Evolutionary conservation across 2,329 filamentous ascomycete species (phyloP).

Genomic region (Zasmidium cellare): DNA sequence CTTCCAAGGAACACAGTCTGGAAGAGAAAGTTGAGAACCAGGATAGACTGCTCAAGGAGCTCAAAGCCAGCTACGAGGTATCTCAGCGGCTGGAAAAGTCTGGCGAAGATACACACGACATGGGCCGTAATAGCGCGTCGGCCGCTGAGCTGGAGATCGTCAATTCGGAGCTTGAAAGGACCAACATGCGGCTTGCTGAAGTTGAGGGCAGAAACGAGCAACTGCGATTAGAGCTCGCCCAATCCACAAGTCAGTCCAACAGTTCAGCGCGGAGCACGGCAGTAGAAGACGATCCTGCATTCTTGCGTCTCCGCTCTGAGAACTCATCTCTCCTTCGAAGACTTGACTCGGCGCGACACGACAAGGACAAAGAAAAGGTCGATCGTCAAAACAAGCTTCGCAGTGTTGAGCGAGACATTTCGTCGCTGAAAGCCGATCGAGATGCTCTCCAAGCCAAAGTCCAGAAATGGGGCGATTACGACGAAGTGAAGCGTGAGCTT

Average conservation of each 20-base stretch:
- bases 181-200: slow-evolving; percentile 81
- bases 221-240: slow-evolving; percentile 83
- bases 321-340: slow-evolving; percentile 90
- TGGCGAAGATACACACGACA: slow-evolving; percentile 59
- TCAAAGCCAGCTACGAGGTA: slow-evolving; percentile 97
- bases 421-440: slow-evolving; percentile 74
- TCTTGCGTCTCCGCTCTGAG: slow-evolving; percentile 84
- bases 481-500: slow-evolving; percentile 92
- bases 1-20: slow-evolving; percentile 83
- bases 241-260: slow-evolving; percentile 73
- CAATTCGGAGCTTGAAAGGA: slow-evolving; percentile 85
- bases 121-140: slow-evolving; percentile 65
- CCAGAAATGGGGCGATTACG: slow-evolving; percentile 89
- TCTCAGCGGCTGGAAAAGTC: slow-evolving; percentile 81
- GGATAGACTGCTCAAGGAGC: slow-evolving; percentile 85
- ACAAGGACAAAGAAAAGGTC: slow-evolving; percentile 78
- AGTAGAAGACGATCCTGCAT: slow-evolving; percentile 85
- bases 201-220: slow-evolving; percentile 94
- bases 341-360: slow-evolving; percentile 77
- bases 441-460: slow-evolving; percentile 79
- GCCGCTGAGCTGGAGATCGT: slow-evolving; percentile 93
- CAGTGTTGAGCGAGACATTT: slow-evolving; percentile 75
- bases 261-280: slow-evolving; percentile 57
- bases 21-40: slow-evolving; percentile 95
- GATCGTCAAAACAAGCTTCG: slow-evolving; percentile 74